Evolutionary conservation across 2,329 filamentous ascomycete genomes (phyloP), one percentile per base, ranked within the genome.

Genomic region (Ascomycota sp.): DNA sequence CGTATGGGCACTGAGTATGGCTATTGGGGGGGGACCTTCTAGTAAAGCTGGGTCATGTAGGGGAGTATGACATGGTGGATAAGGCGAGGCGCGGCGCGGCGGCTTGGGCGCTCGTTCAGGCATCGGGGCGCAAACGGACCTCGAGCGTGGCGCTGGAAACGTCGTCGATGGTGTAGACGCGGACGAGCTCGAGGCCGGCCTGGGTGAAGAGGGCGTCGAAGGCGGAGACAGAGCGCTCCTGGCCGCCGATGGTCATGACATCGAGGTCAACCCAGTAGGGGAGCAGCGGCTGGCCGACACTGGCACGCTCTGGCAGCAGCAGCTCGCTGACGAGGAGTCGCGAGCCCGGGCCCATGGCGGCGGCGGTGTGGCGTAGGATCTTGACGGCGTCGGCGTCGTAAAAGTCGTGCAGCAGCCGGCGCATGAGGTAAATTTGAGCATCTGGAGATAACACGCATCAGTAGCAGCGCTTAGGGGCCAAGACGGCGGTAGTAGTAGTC

Each of bases 301-400:
- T 36, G 6, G 45, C 47, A 33, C 36, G 39, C 8, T 47, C 45
- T 0, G 48, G 49, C 21, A 51, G 38, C 7, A 54, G 37, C 42
- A 50, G 48, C 39, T 53, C 48, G 38, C 47, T 48, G 24, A 54
- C 38, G 24, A 54, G 37, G 4, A 50, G 42, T 4, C 46, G 41
- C 4, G 48, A 48, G 13, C 42, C 41, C 1, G 42, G 42, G 2
- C 43, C 44, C 46, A 47, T 47, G 34, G 43, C 40, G 11, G 39
- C 35, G 3, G 37, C 44, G 2, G 42, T 44, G 38, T 43, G 47
- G 13, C 35, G 39, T 33, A 49, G 38, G 34, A 49, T 43, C 10
- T 42, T 35, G 25, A 43, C 30, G 38, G 42, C 44, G 8, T 43
- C 44, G 13, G 42, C 38, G 30, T 42, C 36, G 33, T 48, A 46